Evolutionary conservation across 768 basidiomycete genomes (phyloP).

Genomic region (Suillus bovinus): DNA sequence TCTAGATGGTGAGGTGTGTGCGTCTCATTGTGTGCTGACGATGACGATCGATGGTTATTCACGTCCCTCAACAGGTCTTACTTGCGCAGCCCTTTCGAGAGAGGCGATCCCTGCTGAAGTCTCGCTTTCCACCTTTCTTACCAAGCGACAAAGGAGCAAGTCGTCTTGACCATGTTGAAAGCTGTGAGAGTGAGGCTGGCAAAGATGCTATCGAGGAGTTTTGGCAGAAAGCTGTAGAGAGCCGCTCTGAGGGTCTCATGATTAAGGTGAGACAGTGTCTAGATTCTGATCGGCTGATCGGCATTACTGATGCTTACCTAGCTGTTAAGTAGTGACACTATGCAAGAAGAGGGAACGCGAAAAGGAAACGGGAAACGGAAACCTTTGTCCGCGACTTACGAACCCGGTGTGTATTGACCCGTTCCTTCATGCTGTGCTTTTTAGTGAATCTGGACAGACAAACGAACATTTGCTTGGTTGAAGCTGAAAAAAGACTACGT

Average conservation of each 20-base stretch:
- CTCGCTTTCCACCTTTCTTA: slow-evolving; percentile 55
- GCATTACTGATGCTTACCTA: slow-evolving; percentile 28
- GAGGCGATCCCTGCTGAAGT: slow-evolving; percentile 64
- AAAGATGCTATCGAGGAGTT: slow-evolving; percentile 69
- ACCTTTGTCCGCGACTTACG: slow-evolving; percentile 82
- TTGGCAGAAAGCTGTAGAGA: slow-evolving; percentile 72
- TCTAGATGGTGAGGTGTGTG: slow-evolving; percentile 71
- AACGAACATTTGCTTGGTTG: slow-evolving; percentile 83
- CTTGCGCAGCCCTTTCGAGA: slow-evolving; percentile 69
- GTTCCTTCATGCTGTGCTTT: not conserved
- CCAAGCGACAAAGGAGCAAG: slow-evolving; percentile 51
- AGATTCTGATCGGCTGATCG: not conserved
- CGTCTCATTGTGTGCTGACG: not conserved
- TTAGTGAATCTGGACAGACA: slow-evolving; percentile 46
- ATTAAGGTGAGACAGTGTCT: slow-evolving; percentile 59
- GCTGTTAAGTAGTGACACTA: slow-evolving; percentile 63
- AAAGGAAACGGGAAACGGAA: slow-evolving; percentile 52
- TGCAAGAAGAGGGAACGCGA: slow-evolving; percentile 34
- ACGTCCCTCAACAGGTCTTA: slow-evolving; percentile 49
- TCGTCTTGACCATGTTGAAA: slow-evolving; percentile 72
- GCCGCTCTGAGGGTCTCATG: slow-evolving; percentile 92
- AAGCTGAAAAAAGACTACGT: slow-evolving; percentile 95
- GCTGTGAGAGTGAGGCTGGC: slow-evolving; percentile 63
- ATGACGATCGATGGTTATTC: slow-evolving; percentile 8
- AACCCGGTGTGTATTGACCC: slow-evolving; percentile 50